Evolutionary conservation across 23 red algal species (phyloP).

Genomic region (Porphyridium purpureum): DNA sequence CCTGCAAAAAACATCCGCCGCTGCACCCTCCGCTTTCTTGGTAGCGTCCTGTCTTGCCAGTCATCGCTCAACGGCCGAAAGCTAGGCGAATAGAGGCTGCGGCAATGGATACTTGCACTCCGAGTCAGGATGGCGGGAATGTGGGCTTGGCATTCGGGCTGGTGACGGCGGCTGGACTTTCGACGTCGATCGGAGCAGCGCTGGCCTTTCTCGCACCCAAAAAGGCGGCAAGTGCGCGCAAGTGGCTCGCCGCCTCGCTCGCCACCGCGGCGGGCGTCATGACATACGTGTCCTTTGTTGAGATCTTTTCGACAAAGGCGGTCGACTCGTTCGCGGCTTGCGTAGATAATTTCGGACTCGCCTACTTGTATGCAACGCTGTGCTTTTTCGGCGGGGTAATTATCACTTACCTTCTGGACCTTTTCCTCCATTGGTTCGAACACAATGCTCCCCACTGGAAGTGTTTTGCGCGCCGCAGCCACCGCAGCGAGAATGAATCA

Average conservation of each 20-base stretch:
- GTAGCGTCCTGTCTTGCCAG: too few relatives aligned
- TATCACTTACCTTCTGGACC: slow-evolving; percentile 26
- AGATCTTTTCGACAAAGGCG: slow-evolving; percentile 49
- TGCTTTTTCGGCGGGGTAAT: slow-evolving; percentile 65
- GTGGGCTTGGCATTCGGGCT: slow-evolving; percentile 52
- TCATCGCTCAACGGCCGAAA: too few relatives aligned
- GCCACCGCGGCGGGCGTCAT: slow-evolving; percentile 53
- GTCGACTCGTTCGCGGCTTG: slow-evolving; percentile 23
- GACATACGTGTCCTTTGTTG: slow-evolving; percentile 62
- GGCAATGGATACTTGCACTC: neutral
- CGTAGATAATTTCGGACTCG: slow-evolving; percentile 20
- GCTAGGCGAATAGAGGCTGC: too few relatives aligned
- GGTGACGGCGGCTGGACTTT: slow-evolving; percentile 46
- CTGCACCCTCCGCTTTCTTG: too few relatives aligned
- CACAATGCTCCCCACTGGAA: too few relatives aligned
- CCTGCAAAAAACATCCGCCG: too few relatives aligned
- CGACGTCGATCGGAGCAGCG: slow-evolving; percentile 55
- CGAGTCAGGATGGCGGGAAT: slow-evolving; percentile 8
- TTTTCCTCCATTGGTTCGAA: slow-evolving; percentile 21
- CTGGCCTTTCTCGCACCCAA: slow-evolving; percentile 35
- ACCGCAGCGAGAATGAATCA: neutral
- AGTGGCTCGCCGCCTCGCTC: slow-evolving; percentile 38
- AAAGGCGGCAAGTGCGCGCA: slow-evolving; percentile 6
- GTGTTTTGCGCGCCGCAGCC: neutral
- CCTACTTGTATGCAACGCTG: slow-evolving; percentile 54